Base-by-base conservation (phyloP, 371 early-diverging fungal species). In the Batkoa obscura region DNA sequence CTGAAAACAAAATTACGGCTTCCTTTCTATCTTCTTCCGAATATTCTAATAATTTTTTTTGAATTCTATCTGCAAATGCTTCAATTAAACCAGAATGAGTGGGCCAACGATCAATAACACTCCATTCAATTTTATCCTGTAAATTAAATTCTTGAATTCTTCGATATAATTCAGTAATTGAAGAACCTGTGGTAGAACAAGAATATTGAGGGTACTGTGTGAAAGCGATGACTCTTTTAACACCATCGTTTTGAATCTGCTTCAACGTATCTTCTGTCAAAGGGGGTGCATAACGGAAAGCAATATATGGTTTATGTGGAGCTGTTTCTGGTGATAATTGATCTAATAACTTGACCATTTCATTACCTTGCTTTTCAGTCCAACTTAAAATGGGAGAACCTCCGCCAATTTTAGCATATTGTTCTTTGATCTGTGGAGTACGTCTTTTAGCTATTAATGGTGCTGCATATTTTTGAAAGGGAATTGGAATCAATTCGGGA, bases 181-280 rank as follows among this genome's bases (percentile, higher is more conserved):
- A 86, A 63, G 83, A 82, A 32, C 96, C 96, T 0, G 94, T 92
- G 15, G 96, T 95, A 0, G 93, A 86, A 62, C 96, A 92, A 13
- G 90, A 89, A 70, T 90, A 94, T 69, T 95, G 94, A 53, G 94
- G 94, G 66, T 95, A 95, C 64, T 93, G 86, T 0, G 88, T 82
- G 55, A 95, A 88, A 0, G 92, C 94, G 15, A 95, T 73, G 6
- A 86, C 94, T 3, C 87, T 76, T 54, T 76, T 68, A 1, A 92
- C 82, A 2, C 86, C 86, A 63, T 93, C 95, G 9, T 62, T 56
- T 47, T 83, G 71, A 83, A 94, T 91, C 54, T 78, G 65, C 31
- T 72, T 58, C 10, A 95, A 54, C 0, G 93, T 81, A 30, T 75
- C 74, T 4, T 72, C 69, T 0, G 89, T 89, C 54, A 80, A 72